These are phyloP conservation scores for Boletellus ananas DNA, from an alignment of 768 basidiomycete genomes.

Conservation along the genomic window DNA sequence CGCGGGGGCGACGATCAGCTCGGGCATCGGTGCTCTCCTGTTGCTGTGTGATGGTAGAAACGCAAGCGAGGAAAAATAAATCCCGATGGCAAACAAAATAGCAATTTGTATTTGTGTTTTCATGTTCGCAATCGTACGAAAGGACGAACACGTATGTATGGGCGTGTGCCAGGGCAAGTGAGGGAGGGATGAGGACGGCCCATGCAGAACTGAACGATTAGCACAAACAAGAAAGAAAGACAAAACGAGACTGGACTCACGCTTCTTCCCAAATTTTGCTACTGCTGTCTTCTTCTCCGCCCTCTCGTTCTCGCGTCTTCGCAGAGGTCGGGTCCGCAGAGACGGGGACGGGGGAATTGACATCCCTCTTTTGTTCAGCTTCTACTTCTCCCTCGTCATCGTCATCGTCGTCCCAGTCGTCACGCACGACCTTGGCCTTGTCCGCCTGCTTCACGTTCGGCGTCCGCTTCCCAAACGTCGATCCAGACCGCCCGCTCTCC, in stretches of 20 bases:
- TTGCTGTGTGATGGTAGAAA: conserved; percentile 40
- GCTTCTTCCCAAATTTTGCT: conserved; percentile 67
- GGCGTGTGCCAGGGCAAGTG: too few species aligned
- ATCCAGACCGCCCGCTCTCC: conserved; percentile 2
- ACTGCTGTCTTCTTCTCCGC: conserved; percentile 34
- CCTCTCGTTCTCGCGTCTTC: conserved; percentile 7
- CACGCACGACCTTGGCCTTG: conserved; percentile 28
- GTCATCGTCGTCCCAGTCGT: conserved; percentile 60
- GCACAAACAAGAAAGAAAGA: conserved; percentile 5
- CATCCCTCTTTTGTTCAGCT: neutral
- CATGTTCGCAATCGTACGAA: too few species aligned
- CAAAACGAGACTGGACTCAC: conserved; percentile 39
- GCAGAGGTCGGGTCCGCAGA: neutral
- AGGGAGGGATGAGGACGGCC: too few species aligned
- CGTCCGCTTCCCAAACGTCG: conserved; percentile 1
- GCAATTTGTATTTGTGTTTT: too few species aligned
- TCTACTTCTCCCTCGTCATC: conserved; percentile 28
- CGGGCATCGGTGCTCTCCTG: conserved; percentile 62
- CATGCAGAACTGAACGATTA: conserved; percentile 11
- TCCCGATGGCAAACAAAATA: too few species aligned
- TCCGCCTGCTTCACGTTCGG: neutral
- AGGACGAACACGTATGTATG: too few species aligned
- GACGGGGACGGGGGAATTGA: neutral
- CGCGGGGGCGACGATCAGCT: conserved; percentile 45
- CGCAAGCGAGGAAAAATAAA: neutral